These are phyloP conservation scores for Terana coerulea DNA, from an alignment of 768 basidiomycete genomes.

Conservation along the genomic window DNA sequence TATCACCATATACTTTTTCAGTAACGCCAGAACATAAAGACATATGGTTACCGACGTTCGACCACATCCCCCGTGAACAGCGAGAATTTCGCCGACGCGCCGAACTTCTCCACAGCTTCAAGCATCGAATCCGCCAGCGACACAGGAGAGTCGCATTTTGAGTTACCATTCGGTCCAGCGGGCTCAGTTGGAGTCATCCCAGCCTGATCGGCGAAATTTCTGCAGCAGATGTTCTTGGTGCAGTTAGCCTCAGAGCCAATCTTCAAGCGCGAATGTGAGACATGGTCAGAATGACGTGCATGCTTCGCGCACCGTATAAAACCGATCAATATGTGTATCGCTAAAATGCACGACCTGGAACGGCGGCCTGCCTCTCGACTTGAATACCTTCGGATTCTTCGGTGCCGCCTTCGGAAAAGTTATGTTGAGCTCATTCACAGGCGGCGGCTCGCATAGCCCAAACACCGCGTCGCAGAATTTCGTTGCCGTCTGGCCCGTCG, in stretches of 20 bases:
- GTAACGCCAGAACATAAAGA: background rate
- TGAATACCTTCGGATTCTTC: slow-evolving; percentile 29
- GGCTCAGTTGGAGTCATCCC: slow-evolving; percentile 34
- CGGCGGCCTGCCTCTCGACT: slow-evolving; percentile 36
- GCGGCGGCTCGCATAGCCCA: slow-evolving; percentile 48
- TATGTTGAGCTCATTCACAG: slow-evolving; percentile 40
- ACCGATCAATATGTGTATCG: slow-evolving; percentile 57
- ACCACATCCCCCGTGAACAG: slow-evolving; percentile 66
- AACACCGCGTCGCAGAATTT: slow-evolving; percentile 52
- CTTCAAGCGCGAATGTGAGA: slow-evolving; percentile 24
- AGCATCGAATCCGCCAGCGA: slow-evolving; percentile 48
- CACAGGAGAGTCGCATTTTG: slow-evolving; percentile 49
- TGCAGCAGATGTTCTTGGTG: slow-evolving; percentile 60
- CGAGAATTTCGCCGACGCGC: slow-evolving; percentile 34
- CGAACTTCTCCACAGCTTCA: slow-evolving; percentile 32
- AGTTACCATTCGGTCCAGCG: slow-evolving; percentile 46
- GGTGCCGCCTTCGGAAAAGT: slow-evolving; percentile 42
- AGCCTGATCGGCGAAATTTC: slow-evolving; percentile 40
- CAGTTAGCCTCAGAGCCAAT: slow-evolving; percentile 51
- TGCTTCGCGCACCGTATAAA: slow-evolving; percentile 40
- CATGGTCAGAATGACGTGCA: background rate
- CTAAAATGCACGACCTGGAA: slow-evolving; percentile 59
- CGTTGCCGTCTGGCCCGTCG: slow-evolving; percentile 43
- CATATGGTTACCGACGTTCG: slow-evolving; percentile 37
- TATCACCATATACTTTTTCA: slow-evolving; percentile 16